Percentiles rank a stretch among this genome's conserved stretches.
phyloP scores from a whole-genome alignment of 2,329 filamentous ascomycete species.

The Talaromyces sp. region DNA sequence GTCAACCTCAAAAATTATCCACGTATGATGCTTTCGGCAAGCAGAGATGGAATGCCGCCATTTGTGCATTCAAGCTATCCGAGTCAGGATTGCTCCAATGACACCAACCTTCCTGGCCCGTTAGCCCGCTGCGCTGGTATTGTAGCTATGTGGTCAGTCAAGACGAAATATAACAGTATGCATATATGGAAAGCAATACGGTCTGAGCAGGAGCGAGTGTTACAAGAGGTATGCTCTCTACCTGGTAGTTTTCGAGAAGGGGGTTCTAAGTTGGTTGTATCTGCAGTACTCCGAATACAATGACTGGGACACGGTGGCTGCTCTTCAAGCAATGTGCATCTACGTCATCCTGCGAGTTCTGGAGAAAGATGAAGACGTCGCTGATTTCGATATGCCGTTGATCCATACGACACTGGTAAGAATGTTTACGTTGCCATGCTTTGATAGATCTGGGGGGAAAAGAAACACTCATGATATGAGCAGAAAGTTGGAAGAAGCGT shows the following conservation, averaged over 20 bases:
- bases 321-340: conserved; percentile 7
- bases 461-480: not conserved
- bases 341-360: conserved; percentile 1
- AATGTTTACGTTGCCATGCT: too few species aligned
- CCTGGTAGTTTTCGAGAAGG: not conserved
- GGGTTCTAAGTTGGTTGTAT: not conserved
- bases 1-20: conserved; percentile 3
- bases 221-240: not conserved
- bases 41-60: not conserved
- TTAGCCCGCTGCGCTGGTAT: conserved; percentile 10
- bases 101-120: not conserved
- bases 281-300: conserved; percentile 5
- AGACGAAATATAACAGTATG: conserved; percentile 4
- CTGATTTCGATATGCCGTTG: conserved; percentile 6
- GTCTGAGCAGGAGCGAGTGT: conserved; percentile 13
- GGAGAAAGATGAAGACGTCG: conserved; percentile 6
- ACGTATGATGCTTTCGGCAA: conserved; percentile 1
- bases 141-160: conserved; percentile 14
- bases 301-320: not conserved
- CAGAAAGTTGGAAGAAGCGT: conserved; percentile 3
- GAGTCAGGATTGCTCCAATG: not conserved
- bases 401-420: conserved; percentile 8
- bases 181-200: conserved; percentile 15
- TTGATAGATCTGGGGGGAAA: not conserved
- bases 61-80: conserved; percentile 2